Conservation (phyloP, 176 grass and related monocot species). For the barley (Hordeum vulgare) region MorexV3_pseudomolecules_assembly NC_058521.1:1660248-1660747, state of each 20-base stretch:
- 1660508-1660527: too few relatives aligned
- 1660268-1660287: neutral
- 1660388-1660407: neutral
- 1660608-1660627: neutral
- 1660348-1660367: neutral
- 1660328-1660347: neutral
- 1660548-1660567: too few relatives aligned
- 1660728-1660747: neutral
- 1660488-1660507: too few relatives aligned
- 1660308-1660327: neutral
- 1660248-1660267: fast-evolving
- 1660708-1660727: neutral
- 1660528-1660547: neutral
- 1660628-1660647: neutral
- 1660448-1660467: neutral
- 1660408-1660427: neutral
- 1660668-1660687: neutral
- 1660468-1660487: neutral
- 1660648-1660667: neutral
- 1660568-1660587: neutral
- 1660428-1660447: neutral
- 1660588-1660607: neutral
- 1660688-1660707: neutral
- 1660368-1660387: too few relatives aligned
- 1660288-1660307: neutral